Evolutionary conservation across 2,329 filamentous ascomycete genomes (phyloP).

Genomic region (Pseudogymnoascus sp.): DNA sequence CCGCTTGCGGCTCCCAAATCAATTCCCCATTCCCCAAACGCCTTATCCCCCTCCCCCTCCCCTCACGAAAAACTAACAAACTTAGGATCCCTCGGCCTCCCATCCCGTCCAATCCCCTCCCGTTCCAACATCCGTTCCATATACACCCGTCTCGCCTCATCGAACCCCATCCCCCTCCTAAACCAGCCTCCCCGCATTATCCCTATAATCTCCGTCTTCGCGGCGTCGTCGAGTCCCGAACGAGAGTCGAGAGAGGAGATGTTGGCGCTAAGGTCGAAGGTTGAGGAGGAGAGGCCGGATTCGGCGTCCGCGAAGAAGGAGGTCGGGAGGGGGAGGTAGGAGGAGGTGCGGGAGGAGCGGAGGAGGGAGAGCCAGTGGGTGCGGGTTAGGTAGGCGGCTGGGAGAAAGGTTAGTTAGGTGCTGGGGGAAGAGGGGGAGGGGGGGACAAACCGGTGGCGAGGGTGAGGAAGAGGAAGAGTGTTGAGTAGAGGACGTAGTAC

Average conservation of each 20-base stretch:
- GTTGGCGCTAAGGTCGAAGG: conserved; percentile 78
- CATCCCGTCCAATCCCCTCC: conserved; percentile 83
- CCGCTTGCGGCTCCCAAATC: not conserved
- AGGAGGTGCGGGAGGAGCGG: conserved; percentile 48
- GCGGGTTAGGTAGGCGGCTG: conserved; percentile 74
- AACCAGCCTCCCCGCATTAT: conserved; percentile 68
- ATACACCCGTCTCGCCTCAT: conserved; percentile 80
- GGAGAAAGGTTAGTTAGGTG: conserved; percentile 12
- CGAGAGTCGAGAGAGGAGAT: conserved; percentile 70
- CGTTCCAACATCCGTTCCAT: conserved; percentile 80
- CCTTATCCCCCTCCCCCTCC: not conserved
- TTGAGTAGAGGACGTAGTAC: conserved; percentile 66
- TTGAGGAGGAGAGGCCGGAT: conserved; percentile 71
- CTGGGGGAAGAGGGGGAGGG: conserved; percentile 10
- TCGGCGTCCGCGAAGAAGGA: conserved; percentile 80
- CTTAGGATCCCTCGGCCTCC: conserved; percentile 82
- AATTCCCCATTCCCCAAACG: not conserved
- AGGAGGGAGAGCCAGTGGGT: conserved; percentile 66
- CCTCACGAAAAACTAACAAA: conserved; percentile 81
- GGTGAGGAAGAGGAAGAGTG: conserved; percentile 64
- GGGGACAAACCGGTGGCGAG: conserved; percentile 54
- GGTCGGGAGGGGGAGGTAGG: conserved; percentile 70
- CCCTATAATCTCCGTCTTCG: conserved; percentile 72
- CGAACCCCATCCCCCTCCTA: conserved; percentile 69
- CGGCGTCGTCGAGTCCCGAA: conserved; percentile 69